Base-by-base conservation (phyloP, 2,329 filamentous ascomycete genomes). In the Atkinsonella hypoxylon region DNA sequence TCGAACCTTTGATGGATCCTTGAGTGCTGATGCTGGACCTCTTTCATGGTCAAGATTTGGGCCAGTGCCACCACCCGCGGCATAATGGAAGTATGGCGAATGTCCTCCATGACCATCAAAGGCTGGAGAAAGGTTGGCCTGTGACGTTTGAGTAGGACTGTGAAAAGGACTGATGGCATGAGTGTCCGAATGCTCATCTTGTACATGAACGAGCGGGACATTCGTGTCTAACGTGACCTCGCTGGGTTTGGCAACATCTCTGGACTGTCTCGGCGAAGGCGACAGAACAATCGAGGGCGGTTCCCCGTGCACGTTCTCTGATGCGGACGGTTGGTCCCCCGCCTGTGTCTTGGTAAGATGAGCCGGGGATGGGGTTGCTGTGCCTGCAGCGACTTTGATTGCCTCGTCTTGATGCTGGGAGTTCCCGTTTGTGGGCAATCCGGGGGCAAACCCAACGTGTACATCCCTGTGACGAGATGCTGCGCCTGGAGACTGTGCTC, bases 1-100 rank as follows among this genome's bases (percentile, higher is more conserved):
- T 47, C 71, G 61, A 3, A 67, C 62, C 38, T 64, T 67, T 1
- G 66, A 68, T 3, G 64, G 62, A 0, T 54, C 55, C 4, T 55
- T 61, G 6, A 70, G 52, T 45, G 64, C 65, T 1, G 67, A 66
- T 4, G 66, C 60, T 2, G 69, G 65, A 4, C 72, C 59, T 39
- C 65, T 69, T 55, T 76, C 73, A 39, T 62, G 69, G 48, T 74
- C 74, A 1, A 68, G 61, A 34, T 67, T 64, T 1, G 61, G 58
- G 2, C 56, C 64, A 18, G 56, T 53, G 9, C 55, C 54, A 18
- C 59, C 62, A 12, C 56, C 60, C 46, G 38, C 42, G 2, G 39
- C 34, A 41, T 40, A 47, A 18, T 53, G 47, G 30, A 17, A 15
- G 34, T 49, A 52, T 5, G 56, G 48, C 13, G 52, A 51, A 12